phyloP scores from a whole-genome alignment of 2,329 filamentous ascomycete species.

The Penicillium sp. region DNA sequence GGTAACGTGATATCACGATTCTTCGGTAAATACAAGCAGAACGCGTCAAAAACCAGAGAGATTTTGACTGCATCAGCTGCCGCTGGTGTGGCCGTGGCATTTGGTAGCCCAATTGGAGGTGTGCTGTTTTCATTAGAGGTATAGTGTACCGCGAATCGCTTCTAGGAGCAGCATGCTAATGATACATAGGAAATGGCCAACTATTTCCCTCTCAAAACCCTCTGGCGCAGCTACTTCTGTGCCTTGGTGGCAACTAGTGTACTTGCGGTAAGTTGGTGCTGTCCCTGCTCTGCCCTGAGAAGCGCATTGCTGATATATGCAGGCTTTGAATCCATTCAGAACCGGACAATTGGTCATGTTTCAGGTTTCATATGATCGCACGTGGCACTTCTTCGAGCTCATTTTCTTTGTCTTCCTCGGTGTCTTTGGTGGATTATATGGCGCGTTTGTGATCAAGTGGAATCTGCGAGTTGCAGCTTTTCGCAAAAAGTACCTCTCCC shows the following conservation, averaged over 20 bases:
- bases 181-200: conserved; percentile 78
- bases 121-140: conserved; percentile 91
- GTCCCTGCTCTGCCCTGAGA: neutral
- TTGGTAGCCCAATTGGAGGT: conserved; percentile 95
- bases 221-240: conserved; percentile 98
- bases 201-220: conserved; percentile 93
- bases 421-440: conserved; percentile 91
- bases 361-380: conserved; percentile 90
- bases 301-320: conserved; percentile 8
- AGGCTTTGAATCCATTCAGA: conserved; percentile 94
- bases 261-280: conserved; percentile 61
- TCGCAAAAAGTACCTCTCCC: conserved; percentile 84
- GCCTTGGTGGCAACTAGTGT: conserved; percentile 93
- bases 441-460: conserved; percentile 97
- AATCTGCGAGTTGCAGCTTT: conserved; percentile 90
- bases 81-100: conserved; percentile 92
- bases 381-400: conserved; percentile 97
- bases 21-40: conserved; percentile 88
- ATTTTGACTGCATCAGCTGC: conserved; percentile 93
- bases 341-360: conserved; percentile 99
- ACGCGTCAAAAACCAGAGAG: conserved; percentile 91
- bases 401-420: conserved; percentile 91
- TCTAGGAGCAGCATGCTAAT: conserved; percentile 21
- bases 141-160: conserved; percentile 10
- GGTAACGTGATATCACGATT: conserved; percentile 94